Evolutionary conservation across 176 grass and related monocot genomes (phyloP), one percentile per base, ranked within the genome.

Genomic region (Oryza officinalis): DNA sequence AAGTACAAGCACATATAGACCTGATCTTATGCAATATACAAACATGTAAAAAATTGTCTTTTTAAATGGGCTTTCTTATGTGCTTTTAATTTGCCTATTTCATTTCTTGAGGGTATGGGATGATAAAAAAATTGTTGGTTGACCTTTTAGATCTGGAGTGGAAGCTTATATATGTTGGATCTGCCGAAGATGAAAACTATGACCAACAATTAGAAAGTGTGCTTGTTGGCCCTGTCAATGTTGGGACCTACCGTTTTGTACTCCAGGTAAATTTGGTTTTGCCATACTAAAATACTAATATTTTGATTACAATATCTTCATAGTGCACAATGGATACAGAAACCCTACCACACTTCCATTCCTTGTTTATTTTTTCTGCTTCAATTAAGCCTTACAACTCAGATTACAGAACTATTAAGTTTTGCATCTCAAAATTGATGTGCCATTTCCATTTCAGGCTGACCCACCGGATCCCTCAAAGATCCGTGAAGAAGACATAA

Each of bases 121-220:
- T 64, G 25, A 26, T 47, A 37, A 78, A 52, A 6, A 17, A 1
- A 57, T 67, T 86, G 5, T 49, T 68, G 22, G 12, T 84, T 63
- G 28, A 65, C 67, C 52, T 75, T 74, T 73, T 40, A 94, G 93
- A 94, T 86, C 77, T 94, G 66, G 93, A 94, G n/a, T 99, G 96
- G 96, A 99, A 99, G 75, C 93, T 99, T 54, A 90, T 87, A 69
- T 99, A 99, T 69, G 96, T 99, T 67, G 96, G 96, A 81, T 99
- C 96, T 30, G 96, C 96, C 46, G 96, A 99, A 90, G 96, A 99
- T 32, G 96, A 99, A 77, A 96, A 90, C 67, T 99, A 96, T 41
- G 96, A 99, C 67, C 96, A 99, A 57, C 91, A 94, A 57, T 89
- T 99, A 79, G 96, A 99, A 69, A 99, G 96, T 3, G 96, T 96